phyloP scores from a whole-genome alignment of 768 basidiomycete species.

The Cantharellus cinnabarinus region DNA sequence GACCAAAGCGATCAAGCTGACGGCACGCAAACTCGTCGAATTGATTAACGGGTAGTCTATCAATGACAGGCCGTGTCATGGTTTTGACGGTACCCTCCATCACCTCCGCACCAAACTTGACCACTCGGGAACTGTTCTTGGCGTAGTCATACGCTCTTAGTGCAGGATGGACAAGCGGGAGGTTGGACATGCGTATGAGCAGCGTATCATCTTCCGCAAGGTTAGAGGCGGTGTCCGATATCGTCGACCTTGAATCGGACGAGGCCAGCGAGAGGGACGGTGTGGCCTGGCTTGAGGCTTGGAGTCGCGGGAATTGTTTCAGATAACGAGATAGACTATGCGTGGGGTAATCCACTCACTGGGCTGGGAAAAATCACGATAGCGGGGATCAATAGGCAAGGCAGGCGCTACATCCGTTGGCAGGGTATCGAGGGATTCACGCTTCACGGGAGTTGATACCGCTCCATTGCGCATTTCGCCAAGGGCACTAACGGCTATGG shows the following conservation, averaged over 20 bases:
- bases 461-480: conserved; percentile 45
- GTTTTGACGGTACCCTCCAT: conserved; percentile 68
- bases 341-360: neutral
- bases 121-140: conserved; percentile 65
- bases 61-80: conserved; percentile 63
- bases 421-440: conserved; percentile 9
- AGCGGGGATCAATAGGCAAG: neutral
- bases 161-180: conserved; percentile 57
- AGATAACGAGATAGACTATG: too few relatives aligned
- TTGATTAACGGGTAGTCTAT: conserved; percentile 43
- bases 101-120: conserved; percentile 79
- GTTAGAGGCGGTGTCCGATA: neutral
- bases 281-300: conserved; percentile 1
- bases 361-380: neutral
- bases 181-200: conserved; percentile 38
- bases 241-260: conserved; percentile 8
- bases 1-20: conserved; percentile 54
- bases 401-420: conserved; percentile 3
- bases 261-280: conserved; percentile 10
- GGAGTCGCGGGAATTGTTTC: neutral
- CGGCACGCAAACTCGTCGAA: conserved; percentile 78
- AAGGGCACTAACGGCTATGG: conserved; percentile 57
- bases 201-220: conserved; percentile 8
- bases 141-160: conserved; percentile 59
- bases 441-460: neutral